These are phyloP conservation scores for Paradendryphiella salina DNA, from an alignment of 2,329 filamentous ascomycete genomes.

Conservation along the genomic window DNA sequence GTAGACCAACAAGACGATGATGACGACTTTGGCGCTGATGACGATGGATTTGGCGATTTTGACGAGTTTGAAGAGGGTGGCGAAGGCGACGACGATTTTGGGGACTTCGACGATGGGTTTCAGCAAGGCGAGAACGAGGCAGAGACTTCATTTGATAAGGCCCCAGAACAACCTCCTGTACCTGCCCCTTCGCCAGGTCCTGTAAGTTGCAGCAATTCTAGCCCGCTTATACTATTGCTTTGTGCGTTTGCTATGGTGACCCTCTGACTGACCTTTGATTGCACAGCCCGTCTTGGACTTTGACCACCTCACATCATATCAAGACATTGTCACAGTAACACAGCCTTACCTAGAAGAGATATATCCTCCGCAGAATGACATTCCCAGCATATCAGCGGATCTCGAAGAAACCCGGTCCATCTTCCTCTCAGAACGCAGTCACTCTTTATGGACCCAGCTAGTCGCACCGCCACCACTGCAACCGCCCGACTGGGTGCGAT, in stretches of 20 bases:
- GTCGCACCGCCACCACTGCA: conserved; percentile 92
- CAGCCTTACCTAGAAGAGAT: conserved; percentile 65
- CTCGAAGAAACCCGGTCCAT: conserved; percentile 36
- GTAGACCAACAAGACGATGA: conserved; percentile 15
- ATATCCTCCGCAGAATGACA: conserved; percentile 55
- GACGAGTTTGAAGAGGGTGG: conserved; percentile 63
- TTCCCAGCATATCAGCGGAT: conserved; percentile 51
- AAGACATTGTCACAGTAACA: conserved; percentile 63
- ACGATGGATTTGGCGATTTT: conserved; percentile 57
- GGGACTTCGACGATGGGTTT: conserved; percentile 56
- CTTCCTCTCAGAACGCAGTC: conserved; percentile 79
- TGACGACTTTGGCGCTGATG: conserved; percentile 49
- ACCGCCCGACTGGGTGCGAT: conserved; percentile 96
- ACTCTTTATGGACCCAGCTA: conserved; percentile 94
- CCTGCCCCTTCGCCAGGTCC: conserved; percentile 50
- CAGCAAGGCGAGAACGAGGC: conserved; percentile 46
- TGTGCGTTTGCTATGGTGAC: conserved; percentile 29
- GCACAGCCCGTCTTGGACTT: conserved; percentile 69
- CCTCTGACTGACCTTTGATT: conserved; percentile 34
- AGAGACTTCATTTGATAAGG: conserved; percentile 47
- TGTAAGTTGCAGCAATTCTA: conserved; percentile 53
- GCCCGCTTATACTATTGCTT: conserved; percentile 44
- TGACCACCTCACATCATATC: conserved; percentile 60
- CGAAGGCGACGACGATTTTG: conserved; percentile 51
- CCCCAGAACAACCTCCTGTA: conserved; percentile 46